Conservation (phyloP, 805 yeast genomes). For the Saccharomycopsis capsularis region DNA sequence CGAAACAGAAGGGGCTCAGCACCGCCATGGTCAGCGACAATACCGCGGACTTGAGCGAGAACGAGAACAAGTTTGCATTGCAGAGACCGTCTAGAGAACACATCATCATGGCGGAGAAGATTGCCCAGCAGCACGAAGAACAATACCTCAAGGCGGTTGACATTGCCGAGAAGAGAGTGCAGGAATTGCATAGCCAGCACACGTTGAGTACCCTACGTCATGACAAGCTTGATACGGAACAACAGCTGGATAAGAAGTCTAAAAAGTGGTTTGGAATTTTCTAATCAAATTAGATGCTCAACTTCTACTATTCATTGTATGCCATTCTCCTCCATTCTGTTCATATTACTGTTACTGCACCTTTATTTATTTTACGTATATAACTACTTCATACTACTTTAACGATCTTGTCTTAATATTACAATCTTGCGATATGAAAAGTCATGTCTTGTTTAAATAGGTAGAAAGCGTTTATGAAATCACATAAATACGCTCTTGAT, state of each 20-base stretch:
- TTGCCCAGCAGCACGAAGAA: conserved; percentile 64
- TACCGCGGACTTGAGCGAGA: conserved; percentile 12
- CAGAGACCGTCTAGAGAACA: conserved; percentile 69
- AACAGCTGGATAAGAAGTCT: background rate
- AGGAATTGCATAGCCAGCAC: background rate
- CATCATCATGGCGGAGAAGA: conserved; percentile 64
- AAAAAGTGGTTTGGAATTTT: background rate
- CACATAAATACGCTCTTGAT: too few relatives aligned
- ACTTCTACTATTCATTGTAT: too few relatives aligned
- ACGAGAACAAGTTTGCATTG: conserved; percentile 42
- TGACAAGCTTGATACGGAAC: background rate
- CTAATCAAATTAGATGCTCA: too few relatives aligned
- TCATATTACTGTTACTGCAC: too few relatives aligned
- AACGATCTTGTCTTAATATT: too few relatives aligned
- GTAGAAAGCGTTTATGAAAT: too few relatives aligned
- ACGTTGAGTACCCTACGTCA: background rate
- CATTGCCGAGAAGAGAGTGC: conserved; percentile 32
- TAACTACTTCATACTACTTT: too few relatives aligned
- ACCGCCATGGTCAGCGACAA: conserved; percentile 25
- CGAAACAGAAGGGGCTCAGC: conserved; percentile 32
- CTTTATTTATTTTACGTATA: too few relatives aligned
- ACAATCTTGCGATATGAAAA: too few relatives aligned
- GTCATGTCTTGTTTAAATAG: too few relatives aligned
- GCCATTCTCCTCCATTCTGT: too few relatives aligned
- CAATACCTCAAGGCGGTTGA: conserved; percentile 39